Evolutionary conservation across 2,329 filamentous ascomycete genomes (phyloP).

Genomic region (Alternaria tenuissima): DNA sequence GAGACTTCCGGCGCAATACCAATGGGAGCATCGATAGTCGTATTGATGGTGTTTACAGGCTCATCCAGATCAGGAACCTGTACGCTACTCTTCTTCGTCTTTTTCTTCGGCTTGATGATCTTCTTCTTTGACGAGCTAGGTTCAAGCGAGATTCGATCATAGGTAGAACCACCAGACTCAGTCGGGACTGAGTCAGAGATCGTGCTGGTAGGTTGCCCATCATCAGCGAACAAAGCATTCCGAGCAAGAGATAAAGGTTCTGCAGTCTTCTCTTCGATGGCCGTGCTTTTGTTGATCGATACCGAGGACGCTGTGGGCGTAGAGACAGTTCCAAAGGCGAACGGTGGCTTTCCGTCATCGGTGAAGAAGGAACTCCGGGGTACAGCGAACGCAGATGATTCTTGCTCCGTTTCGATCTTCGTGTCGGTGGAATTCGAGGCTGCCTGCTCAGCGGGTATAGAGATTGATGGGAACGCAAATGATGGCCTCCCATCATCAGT

Average conservation of each 20-base stretch:
- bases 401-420: not conserved
- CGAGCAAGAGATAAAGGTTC: constrained; percentile 2
- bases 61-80: constrained; percentile 14
- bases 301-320: not conserved
- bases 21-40: not conserved
- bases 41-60: not conserved
- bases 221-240: constrained; percentile 15
- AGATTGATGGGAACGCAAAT: constrained; percentile 10
- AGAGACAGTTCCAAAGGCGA: not conserved
- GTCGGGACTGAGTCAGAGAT: not conserved
- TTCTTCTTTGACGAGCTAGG: constrained; percentile 31
- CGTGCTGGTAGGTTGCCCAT: constrained; percentile 8
- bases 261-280: not conserved
- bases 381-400: not conserved
- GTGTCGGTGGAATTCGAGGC: not conserved
- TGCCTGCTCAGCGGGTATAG: not conserved
- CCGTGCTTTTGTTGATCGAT: not conserved
- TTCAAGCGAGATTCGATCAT: constrained; percentile 21
- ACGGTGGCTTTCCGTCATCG: constrained; percentile 16
- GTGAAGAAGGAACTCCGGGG: constrained; percentile 18
- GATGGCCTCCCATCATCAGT: constrained; percentile 18
- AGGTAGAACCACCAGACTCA: constrained; percentile 8
- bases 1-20: not conserved
- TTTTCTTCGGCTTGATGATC: constrained; percentile 39
- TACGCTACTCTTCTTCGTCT: constrained; percentile 28